Base-by-base conservation (phyloP, 2,329 filamentous ascomycete genomes). In the Phyllachora maydis region DNA sequence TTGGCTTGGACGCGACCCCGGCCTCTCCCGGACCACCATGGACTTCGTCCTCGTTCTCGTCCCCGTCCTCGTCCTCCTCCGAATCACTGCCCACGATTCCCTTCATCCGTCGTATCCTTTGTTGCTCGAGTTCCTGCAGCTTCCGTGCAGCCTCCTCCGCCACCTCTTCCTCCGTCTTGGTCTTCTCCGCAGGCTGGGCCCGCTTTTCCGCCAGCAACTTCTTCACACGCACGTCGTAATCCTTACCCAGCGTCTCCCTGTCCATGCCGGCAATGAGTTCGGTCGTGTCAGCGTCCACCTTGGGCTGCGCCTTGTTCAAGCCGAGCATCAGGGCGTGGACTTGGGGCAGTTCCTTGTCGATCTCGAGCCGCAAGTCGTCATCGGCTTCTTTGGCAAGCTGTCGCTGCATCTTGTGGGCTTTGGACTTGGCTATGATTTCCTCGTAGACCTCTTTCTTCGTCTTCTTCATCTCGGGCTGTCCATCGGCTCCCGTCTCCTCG, bases 381-480 rank as follows among this genome's bases (percentile, higher is more conserved):
- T 98, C 88, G 23, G 88, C 81, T 30, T 95, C 88, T 41, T 92
- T 93, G 14, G 69, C 68, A 29, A 79, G 72, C 47, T 98, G 88
- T 19, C 88, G 70, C 50, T 95, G 83, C 41, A 85, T 83, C 50
- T 92, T 95, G 60, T 93, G 65, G 31, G 78, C 59, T 43, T 98
- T 98, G 1, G 85, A 95, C 49, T 98, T 98, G 30, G 83, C 79
- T 34, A 98, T 93, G 30, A 98, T 63, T 47, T 98, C 90, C 39
- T 92, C 76, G 79, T 95, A 93, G 23, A 98, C 78, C 47, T 98
- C 88, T 25, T 88, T 77, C 50, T 93, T 95, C 3, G 73, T 73
- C 54, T 93, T 98, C 47, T 92, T 93, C 28, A 74, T 65, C 37
- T 85, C 75, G 0, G 81, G 82, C 31, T 71, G 53, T 17, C 58